Evolutionary conservation across 805 yeast species (phyloP).

Genomic region (Lipomyces orientalis): DNA sequence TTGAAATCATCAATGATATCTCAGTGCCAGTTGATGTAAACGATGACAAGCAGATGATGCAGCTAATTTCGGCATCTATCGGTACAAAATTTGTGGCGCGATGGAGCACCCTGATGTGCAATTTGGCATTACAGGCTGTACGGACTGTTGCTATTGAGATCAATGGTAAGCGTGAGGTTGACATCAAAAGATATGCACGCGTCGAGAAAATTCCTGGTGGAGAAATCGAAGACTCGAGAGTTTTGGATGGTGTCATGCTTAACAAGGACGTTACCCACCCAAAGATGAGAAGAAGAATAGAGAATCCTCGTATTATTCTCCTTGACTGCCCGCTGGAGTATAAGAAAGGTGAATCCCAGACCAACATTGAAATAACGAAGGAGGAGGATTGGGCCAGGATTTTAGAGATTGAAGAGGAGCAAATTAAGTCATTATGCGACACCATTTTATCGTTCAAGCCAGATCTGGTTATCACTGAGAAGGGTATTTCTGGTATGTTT

Average conservation of each 20-base stretch:
- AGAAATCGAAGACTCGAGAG: conserved; percentile 86
- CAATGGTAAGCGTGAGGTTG: conserved; percentile 72
- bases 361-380: conserved; percentile 94
- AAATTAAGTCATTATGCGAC: conserved; percentile 85
- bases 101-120: conserved; percentile 93
- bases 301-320: conserved; percentile 85
- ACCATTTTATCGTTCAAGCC: conserved; percentile 85
- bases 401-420: conserved; percentile 96
- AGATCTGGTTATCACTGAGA: conserved; percentile 93
- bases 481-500: conserved; percentile 79
- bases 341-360: conserved; percentile 98
- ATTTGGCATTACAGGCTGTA: conserved; percentile 84
- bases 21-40: conserved; percentile 82
- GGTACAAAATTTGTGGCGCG: conserved; percentile 93
- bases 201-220: conserved; percentile 98
- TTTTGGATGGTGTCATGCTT: conserved; percentile 87
- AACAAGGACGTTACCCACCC: conserved; percentile 99
- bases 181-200: conserved; percentile 88
- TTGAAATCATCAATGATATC: conserved; percentile 82
- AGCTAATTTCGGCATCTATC: conserved; percentile 85
- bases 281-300: conserved; percentile 88
- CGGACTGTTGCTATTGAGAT: conserved; percentile 71
- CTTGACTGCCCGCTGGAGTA: conserved; percentile 97
- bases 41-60: conserved; percentile 85
- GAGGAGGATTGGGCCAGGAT: conserved; percentile 97